Base-by-base conservation (phyloP, 1,284 basidiomycete genomes). In the Wolfiporia cocos region DNA sequence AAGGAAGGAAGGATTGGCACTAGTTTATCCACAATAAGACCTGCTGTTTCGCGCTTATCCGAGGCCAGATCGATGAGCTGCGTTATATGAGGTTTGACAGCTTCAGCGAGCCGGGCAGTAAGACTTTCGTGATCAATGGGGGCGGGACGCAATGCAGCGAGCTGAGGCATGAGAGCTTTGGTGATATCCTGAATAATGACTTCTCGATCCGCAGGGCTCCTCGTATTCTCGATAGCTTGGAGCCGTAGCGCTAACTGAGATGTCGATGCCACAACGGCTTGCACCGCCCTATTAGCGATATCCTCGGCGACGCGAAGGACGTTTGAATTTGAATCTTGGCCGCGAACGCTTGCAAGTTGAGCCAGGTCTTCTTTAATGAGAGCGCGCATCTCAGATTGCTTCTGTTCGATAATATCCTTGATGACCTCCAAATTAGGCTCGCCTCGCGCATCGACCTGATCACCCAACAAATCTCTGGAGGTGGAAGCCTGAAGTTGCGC, bases 11-110 rank as follows among this genome's bases (percentile, higher is more conserved):
- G 53, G 41, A 85, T 57, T 5, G 88, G 87, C 12, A 80, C 47
- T 31, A 91, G 72, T n/a, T 73, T 70, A 43, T 88, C 75, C 17
- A 88, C 75, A 46, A 91, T 91, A 34, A 91, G 72, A 7, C 73
- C 71, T 3, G 87, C 87, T 5, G 87, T 91, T 62, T 91, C 87
- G 26, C 83, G 74, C 58, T 91, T 91, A 57, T 91, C 87, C 0
- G 85, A 86, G 15, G 87, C 80, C 37, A 91, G 73, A 57, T 91
- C 87, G 48, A 91, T 90, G 47, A 91, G 76, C 53, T 91, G 86
- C 2, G 82, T 76, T 18, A 91, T 89, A 52, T 90, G 84, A 6
- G 88, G 87, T 55, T 90, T 90, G 54, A 91, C 87, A 1, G 87
- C 84, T 59, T 90, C 84, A 12, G 82, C 74, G 12, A 91, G 74